A percentile compares a stretch with the other conserved stretches of the same genome.
Conservation (phyloP, 1,139 yeast species). For the Candida tetrigidarum region DNA sequence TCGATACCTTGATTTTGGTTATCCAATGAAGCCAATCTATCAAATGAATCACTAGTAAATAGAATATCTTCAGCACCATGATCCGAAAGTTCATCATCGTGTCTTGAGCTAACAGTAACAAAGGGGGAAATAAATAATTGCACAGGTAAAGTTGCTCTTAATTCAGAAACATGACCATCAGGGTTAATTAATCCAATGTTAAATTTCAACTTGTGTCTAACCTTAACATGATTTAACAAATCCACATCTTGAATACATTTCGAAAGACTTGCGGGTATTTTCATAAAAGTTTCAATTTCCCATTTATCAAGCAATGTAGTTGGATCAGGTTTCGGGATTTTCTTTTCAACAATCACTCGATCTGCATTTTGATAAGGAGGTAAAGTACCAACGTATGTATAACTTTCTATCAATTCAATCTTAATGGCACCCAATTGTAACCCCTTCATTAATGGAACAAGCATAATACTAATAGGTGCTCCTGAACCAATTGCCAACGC, state of each 20-base stretch:
- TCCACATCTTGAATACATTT: conserved; percentile 87
- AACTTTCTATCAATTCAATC: conserved; percentile 68
- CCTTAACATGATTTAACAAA: conserved; percentile 60
- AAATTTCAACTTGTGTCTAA: conserved; percentile 71
- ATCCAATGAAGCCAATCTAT: conserved; percentile 20
- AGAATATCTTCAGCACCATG: conserved; percentile 35
- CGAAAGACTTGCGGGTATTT: conserved; percentile 72
- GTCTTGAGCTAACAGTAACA: conserved; percentile 65
- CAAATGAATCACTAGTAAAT: conserved; percentile 32
- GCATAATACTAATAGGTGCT: conserved; percentile 66
- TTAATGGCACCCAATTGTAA: conserved; percentile 73
- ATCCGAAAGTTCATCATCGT: conserved; percentile 25
- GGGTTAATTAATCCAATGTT: conserved; percentile 68
- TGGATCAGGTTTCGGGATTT: conserved; percentile 26
- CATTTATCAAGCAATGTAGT: conserved; percentile 64
- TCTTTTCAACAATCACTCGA: conserved; percentile 50
- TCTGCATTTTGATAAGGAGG: conserved; percentile 65
- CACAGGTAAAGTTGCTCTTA: conserved; percentile 76
- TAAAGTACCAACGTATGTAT: conserved; percentile 61
- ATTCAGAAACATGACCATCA: conserved; percentile 77
- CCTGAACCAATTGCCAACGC: conserved; percentile 91
- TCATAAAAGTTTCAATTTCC: conserved; percentile 66
- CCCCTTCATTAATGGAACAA: conserved; percentile 86
- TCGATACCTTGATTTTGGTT: conserved; percentile 12
- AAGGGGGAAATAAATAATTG: conserved; percentile 78